These are phyloP conservation scores for Fistulifera pelliculosa DNA, from an alignment of 108 stramenopile species.

Conservation along the genomic window DNA sequence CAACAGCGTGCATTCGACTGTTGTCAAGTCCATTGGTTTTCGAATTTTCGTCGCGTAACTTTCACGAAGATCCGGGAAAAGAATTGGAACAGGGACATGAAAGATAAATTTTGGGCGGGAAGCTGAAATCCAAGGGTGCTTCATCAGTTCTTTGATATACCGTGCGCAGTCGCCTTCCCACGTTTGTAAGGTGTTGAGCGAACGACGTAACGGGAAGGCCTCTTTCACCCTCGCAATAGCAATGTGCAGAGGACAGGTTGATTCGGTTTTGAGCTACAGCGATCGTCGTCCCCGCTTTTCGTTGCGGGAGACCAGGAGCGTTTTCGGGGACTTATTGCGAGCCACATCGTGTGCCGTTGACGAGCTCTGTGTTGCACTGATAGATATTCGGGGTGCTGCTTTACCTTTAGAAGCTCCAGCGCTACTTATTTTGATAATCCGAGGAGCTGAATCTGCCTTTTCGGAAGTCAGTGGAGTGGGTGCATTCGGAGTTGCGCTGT, in stretches of 20 bases:
- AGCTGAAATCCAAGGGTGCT: constrained; percentile 70
- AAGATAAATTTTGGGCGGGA: constrained; percentile 66
- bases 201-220: constrained; percentile 61
- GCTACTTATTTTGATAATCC: constrained; percentile 15
- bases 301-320: background rate
- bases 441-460: background rate
- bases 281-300: constrained; percentile 11
- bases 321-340: constrained; percentile 16
- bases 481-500: constrained; percentile 9
- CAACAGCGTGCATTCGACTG: constrained; percentile 69
- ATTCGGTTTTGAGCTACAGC: constrained; percentile 15
- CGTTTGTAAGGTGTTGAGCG: constrained; percentile 46
- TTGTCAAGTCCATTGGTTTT: constrained; percentile 86
- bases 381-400: constrained; percentile 28
- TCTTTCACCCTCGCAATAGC: constrained; percentile 78
- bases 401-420: constrained; percentile 19
- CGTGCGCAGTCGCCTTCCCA: constrained; percentile 69
- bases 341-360: constrained; percentile 12
- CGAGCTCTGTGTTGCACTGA: constrained; percentile 16
- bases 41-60: constrained; percentile 57
- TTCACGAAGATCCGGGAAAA: constrained; percentile 68
- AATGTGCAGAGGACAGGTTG: constrained; percentile 78
- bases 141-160: constrained; percentile 42
- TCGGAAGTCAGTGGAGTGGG: constrained; percentile 13
- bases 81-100: constrained; percentile 69